Evolutionary conservation across 495 filamentous ascomycete species (phyloP), one percentile per base, ranked within the genome.

Genomic region (Podospora pseudocomata): DNA sequence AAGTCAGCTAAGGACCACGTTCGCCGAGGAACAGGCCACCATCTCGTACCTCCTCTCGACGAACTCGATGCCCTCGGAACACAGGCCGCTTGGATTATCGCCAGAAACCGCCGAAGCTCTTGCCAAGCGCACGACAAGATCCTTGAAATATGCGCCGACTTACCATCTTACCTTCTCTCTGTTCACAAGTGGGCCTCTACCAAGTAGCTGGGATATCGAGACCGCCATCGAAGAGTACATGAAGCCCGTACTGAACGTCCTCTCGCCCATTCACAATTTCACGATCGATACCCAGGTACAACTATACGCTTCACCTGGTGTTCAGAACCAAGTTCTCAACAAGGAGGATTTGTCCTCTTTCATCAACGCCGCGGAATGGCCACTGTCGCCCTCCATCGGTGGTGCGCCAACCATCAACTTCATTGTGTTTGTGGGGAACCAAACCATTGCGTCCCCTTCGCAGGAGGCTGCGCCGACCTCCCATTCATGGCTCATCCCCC

Each of bases 291-390:
- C 93, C 1, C 95, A 99, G 77, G 90, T 98, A 15, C 95, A 99
- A 80, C 84, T 97, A 1, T 97, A 97, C 76, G 95, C 95, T 2
- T 82, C 84, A 0, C 93, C 91, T 0, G 93, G 94, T 30, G 88
- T 93, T 18, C 80, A 83, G 34, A 83, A 81, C 58, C 76, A 83
- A 86, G 86, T 91, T 2, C 76, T 98, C 15, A 89, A 87, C 71
- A 93, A 92, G 74, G 91, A 97, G 74, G 93, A 97, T 73, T 84
- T 99, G 6, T 92, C 91, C 60, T 92, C 90, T 34, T 99, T 99
- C 75, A 92, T 98, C 79, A 99, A 99, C 73, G 93, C 93, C 34
- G 95, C 95, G 6, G 96, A 99, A 80, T 99, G 95, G 95, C 95
- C 95, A 0, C 80, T 99, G 28, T 94, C 90, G 71, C 95, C 95